Evolutionary conservation across 345 rosid species (phyloP).

Genomic region (Arabidopsis suecica): DNA sequence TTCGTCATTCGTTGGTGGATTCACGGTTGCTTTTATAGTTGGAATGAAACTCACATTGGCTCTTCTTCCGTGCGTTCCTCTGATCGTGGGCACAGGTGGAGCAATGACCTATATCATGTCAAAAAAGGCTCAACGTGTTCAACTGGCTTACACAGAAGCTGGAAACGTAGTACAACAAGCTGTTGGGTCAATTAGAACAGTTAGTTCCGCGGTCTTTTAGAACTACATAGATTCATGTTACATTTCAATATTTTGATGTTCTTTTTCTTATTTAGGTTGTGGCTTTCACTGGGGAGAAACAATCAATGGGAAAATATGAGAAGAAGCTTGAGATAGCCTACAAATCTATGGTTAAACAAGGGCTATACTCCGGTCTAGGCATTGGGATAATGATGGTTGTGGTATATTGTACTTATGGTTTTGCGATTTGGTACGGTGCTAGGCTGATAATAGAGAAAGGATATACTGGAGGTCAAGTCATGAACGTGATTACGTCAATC

Average conservation of each 20-base stretch:
- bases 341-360: not conserved
- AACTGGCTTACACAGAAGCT: constrained; percentile 71
- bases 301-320: not conserved
- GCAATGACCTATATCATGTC: constrained; percentile 52
- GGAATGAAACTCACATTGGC: constrained; percentile 69
- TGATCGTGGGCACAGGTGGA: constrained; percentile 53
- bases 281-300: not conserved
- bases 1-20: constrained; percentile 64
- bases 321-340: not conserved
- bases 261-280: not conserved
- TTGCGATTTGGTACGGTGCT: not conserved
- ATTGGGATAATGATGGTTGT: not conserved
- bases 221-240: not conserved
- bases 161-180: constrained; percentile 76
- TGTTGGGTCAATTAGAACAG: constrained; percentile 71
- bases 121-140: constrained; percentile 62
- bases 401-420: not conserved
- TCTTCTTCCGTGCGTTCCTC: constrained; percentile 61
- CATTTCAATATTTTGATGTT: not conserved
- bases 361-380: not conserved
- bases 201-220: constrained; percentile 30
- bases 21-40: constrained; percentile 52
- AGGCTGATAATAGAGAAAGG: not conserved
- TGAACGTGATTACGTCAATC: not conserved
- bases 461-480: not conserved